phyloP scores from a whole-genome alignment of 2,329 filamentous ascomycete genomes.

The Cercospora sesami region DNA sequence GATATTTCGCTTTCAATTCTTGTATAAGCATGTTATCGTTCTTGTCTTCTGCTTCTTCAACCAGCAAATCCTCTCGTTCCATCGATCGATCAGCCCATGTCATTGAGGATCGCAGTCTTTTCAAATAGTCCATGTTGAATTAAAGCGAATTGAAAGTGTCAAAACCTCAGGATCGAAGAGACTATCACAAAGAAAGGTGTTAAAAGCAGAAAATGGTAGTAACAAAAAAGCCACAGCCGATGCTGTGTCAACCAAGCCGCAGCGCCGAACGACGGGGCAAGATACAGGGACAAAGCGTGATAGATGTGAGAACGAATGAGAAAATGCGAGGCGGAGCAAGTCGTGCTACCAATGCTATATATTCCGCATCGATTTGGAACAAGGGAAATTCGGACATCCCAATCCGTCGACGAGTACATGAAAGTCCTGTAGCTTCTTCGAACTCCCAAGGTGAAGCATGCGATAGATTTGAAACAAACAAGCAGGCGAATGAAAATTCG shows the following conservation, averaged over 20 bases:
- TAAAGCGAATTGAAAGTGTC: background rate
- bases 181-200: background rate
- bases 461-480: slow-evolving; percentile 2
- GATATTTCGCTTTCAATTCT: slow-evolving; percentile 10
- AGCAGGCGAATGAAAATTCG: background rate
- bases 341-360: background rate
- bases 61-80: slow-evolving; percentile 16
- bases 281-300: background rate
- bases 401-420: background rate
- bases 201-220: background rate
- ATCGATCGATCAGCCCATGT: background rate
- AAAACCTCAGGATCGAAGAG: background rate
- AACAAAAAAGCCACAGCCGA: background rate
- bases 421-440: background rate
- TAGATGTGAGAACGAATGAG: background rate
- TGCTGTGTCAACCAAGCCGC: background rate
- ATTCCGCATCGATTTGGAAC: background rate
- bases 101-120: background rate
- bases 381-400: background rate
- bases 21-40: background rate
- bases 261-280: background rate
- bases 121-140: background rate
- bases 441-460: background rate
- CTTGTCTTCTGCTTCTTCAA: background rate
- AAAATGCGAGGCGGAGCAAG: background rate